Percentiles rank a stretch among this genome's conserved stretches.
Evolutionary conservation across 2,329 filamentous ascomycete species (phyloP).

Genomic region (Fusarium sublunatum): DNA sequence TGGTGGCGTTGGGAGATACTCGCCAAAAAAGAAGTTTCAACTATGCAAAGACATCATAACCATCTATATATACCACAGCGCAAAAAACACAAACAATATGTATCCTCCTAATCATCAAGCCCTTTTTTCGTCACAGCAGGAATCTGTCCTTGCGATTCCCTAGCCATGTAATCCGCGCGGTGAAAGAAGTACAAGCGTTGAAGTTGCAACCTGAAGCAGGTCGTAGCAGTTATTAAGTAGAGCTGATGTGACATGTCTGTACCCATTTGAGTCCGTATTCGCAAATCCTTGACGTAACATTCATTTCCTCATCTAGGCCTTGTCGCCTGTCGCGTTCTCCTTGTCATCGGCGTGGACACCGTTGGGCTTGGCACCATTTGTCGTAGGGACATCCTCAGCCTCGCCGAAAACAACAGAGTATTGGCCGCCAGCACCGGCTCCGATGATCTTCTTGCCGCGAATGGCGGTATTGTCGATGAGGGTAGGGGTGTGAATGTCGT

Average conservation of each 20-base stretch:
- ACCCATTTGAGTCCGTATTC: slow-evolving; percentile 1
- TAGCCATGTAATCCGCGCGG: slow-evolving; percentile 9
- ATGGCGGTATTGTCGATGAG: slow-evolving; percentile 87
- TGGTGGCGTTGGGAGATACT: slow-evolving; percentile 17
- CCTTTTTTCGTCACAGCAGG: slow-evolving; percentile 20
- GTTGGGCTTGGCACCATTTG: slow-evolving; percentile 48
- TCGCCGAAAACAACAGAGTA: slow-evolving; percentile 73
- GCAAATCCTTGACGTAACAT: slow-evolving; percentile 13
- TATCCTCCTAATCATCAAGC: slow-evolving; percentile 26
- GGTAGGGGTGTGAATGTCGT: slow-evolving; percentile 82
- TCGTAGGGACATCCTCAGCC: slow-evolving; percentile 46
- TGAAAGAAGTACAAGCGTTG: slow-evolving; percentile 30
- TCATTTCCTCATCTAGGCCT: slow-evolving; percentile 24
- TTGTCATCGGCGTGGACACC: slow-evolving; percentile 36
- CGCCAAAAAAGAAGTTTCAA: slow-evolving; percentile 17
- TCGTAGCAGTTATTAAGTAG: slow-evolving; percentile 31
- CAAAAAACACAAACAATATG: slow-evolving; percentile 14
- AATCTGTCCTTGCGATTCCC: slow-evolving; percentile 36
- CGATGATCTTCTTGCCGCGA: slow-evolving; percentile 77
- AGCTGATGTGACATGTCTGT: slow-evolving; percentile 24
- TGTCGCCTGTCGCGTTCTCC: slow-evolving; percentile 23
- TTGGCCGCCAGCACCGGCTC: slow-evolving; percentile 89
- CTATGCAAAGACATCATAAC: slow-evolving; percentile 37
- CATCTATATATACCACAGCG: slow-evolving; percentile 35
- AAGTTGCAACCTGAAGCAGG: slow-evolving; percentile 7